phyloP scores from a whole-genome alignment of 2,329 filamentous ascomycete genomes.

The Claviceps lovelessii region DNA sequence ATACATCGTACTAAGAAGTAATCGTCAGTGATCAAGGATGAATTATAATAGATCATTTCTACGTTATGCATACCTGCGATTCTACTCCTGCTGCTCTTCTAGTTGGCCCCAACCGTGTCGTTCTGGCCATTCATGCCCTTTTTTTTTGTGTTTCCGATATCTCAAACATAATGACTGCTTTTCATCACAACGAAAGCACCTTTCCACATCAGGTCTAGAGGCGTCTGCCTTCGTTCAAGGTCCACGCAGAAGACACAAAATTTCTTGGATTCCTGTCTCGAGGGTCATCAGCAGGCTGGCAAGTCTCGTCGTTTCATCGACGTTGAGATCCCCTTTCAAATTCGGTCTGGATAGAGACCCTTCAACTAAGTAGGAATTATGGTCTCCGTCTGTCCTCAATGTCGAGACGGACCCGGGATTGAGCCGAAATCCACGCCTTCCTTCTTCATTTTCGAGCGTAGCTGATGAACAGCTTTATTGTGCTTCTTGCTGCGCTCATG shows the following conservation, averaged over 20 bases:
- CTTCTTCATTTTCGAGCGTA: conserved; percentile 69
- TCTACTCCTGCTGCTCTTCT: conserved; percentile 1
- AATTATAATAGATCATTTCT: not conserved
- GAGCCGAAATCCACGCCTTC: conserved; percentile 54
- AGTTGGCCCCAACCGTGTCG: conserved; percentile 34
- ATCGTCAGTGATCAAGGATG: not conserved
- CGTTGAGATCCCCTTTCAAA: not conserved
- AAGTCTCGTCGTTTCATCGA: not conserved
- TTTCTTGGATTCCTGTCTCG: not conserved
- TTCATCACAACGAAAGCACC: conserved; percentile 14
- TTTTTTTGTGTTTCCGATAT: conserved; percentile 20
- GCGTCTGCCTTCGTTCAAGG: conserved; percentile 30
- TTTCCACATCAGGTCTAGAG: conserved; percentile 28
- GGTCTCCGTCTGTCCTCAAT: not conserved
- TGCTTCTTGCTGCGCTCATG: conserved; percentile 98
- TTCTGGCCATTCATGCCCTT: conserved; percentile 33
- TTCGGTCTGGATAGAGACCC: not conserved
- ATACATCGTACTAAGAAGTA: conserved; percentile 26
- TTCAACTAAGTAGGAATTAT: not conserved
- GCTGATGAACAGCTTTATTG: conserved; percentile 65
- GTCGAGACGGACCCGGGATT: conserved; percentile 6
- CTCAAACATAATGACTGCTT: not conserved
- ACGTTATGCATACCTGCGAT: conserved; percentile 1
- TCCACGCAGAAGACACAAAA: not conserved
- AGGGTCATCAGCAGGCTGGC: not conserved